Percentiles rank a stretch among this genome's conserved stretches.
Evolutionary conservation across 257 asterid genomes (phyloP).

Genomic region (Paraleonurus japonicus): DNA sequence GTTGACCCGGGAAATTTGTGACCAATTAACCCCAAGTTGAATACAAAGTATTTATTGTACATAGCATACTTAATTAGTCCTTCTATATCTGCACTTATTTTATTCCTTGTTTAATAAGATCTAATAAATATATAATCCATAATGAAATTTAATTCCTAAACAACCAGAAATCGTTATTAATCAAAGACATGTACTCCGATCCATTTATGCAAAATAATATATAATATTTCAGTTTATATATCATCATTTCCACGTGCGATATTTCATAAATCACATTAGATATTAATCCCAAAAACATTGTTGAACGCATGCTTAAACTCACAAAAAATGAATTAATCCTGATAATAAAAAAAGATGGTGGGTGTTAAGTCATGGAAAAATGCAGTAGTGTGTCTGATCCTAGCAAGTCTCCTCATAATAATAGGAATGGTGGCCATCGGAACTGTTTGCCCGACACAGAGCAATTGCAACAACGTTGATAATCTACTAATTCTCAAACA

Average conservation of each 20-base stretch:
- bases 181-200: not conserved
- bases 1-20: not conserved
- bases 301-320: not conserved
- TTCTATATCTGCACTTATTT: not conserved
- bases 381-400: not conserved
- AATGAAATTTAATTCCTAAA: not conserved
- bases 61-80: not conserved
- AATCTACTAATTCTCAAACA: not conserved
- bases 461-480: not conserved
- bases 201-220: not conserved
- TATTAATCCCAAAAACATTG: not conserved
- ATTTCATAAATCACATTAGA: not conserved
- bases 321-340: not conserved
- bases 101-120: not conserved
- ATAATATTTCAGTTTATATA: not conserved
- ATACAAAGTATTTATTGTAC: too few species aligned
- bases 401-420: not conserved
- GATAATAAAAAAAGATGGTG: not conserved
- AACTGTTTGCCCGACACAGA: not conserved
- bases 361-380: not conserved
- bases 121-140: not conserved
- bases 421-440: not conserved
- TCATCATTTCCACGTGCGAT: not conserved
- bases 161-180: not conserved
- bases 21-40: too few species aligned